Base-by-base conservation (phyloP, 2,329 filamentous ascomycete species). In the Neonectria coccinea region DNA sequence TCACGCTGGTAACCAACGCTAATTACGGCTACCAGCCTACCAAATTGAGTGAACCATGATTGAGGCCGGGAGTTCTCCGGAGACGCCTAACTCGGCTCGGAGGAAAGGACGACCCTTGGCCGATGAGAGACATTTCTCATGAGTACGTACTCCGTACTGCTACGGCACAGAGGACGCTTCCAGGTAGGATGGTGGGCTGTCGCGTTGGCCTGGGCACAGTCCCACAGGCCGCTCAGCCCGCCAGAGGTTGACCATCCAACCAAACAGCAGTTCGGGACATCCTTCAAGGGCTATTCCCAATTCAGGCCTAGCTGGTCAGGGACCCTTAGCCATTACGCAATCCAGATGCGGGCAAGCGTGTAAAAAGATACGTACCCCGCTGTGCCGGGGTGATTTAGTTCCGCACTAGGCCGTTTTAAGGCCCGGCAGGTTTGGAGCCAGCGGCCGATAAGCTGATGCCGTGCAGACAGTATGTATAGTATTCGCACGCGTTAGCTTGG, bases 381-480 rank as follows among this genome's bases (percentile, higher is more conserved):
- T 50, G 54, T 61, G 63, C 33, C 50, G 42, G 55, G 52, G 54
- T 54, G 55, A 64, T 52, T 70, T 68, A 72, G 69, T 56, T 59
- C 52, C 4, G 50, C 41, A 58, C 72, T 74, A 73, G 63, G 39
- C 70, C 64, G 54, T 36, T 67, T 71, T 62, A 65, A 70, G 66
- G 60, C 65, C 65, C 70, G 66, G 72, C 65, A 72, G 62, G 70
- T 73, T 68, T 70, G 65, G 61, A 62, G 52, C 62, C 51, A 67
- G 64, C 57, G 59, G 57, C 55, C 70, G 72, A 74, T 74, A 72
- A 73, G 72, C 72, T 74, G 72, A 74, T 72, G 72, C 61, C 69
- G 67, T 70, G 70, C 69, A 67, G 67, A 73, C 72, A 66, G 72
- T 74, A 52, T 50, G 48, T 10, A 2, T 18, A 56, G 18, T 52